Evolutionary conservation across 1,284 basidiomycete species (phyloP).

Genomic region (Vanrija humicola): DNA sequence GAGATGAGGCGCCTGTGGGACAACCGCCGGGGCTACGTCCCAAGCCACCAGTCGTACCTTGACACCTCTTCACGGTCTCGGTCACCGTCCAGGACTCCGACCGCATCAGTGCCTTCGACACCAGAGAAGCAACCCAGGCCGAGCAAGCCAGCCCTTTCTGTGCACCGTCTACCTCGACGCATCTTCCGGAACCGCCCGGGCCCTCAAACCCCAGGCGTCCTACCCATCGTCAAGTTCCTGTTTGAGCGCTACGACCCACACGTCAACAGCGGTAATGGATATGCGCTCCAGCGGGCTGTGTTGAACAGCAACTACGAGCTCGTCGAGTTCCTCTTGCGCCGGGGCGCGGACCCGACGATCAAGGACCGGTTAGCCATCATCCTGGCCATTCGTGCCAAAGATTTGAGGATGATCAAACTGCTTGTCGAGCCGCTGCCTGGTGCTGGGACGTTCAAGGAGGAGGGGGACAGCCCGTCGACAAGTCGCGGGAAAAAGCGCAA

Average conservation of each 20-base stretch:
- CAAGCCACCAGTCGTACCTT: too few relatives aligned
- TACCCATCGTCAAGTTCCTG: conserved; percentile 46
- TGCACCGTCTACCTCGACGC: conserved; percentile 39
- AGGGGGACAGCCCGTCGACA: conserved; percentile 52
- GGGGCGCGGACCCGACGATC: conserved; percentile 64
- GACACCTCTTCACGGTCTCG: neutral
- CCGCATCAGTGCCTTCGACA: neutral
- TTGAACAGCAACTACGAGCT: conserved; percentile 61
- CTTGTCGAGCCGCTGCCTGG: conserved; percentile 59
- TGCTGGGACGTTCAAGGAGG: neutral
- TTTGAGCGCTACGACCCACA: conserved; percentile 29
- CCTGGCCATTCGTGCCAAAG: conserved; percentile 64
- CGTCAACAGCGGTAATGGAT: conserved; percentile 65
- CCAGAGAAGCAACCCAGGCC: neutral
- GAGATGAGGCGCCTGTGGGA: conserved; percentile 36
- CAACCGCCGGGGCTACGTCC: conserved; percentile 15
- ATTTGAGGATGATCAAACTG: conserved; percentile 64
- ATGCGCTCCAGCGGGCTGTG: conserved; percentile 71
- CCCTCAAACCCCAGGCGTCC: conserved; percentile 13
- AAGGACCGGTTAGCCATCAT: conserved; percentile 63
- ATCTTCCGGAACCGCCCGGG: conserved; percentile 31
- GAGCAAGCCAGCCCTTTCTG: neutral
- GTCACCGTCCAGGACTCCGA: neutral
- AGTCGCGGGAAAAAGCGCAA: conserved; percentile 28
- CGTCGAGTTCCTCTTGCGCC: conserved; percentile 62